phyloP scores from a whole-genome alignment of 495 filamentous ascomycete species.

The Talaromyces adpressus region DNA sequence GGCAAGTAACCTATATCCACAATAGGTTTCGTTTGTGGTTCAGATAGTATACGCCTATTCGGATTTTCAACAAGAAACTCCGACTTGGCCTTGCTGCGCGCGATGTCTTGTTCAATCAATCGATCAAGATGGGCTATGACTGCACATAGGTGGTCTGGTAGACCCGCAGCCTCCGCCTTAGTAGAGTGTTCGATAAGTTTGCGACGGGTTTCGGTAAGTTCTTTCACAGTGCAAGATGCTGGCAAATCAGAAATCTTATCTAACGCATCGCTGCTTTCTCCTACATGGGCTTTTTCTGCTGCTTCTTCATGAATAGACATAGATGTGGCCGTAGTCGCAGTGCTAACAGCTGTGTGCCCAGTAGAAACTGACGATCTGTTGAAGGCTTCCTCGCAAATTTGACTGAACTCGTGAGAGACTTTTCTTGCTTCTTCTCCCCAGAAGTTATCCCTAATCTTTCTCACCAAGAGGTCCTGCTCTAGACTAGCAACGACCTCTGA shows the following conservation, averaged over 20 bases:
- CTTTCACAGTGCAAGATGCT: conserved; percentile 40
- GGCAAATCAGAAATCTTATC: conserved; percentile 8
- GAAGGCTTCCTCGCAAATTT: conserved; percentile 77
- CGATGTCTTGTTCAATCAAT: conserved; percentile 46
- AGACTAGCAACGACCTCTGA: conserved; percentile 5
- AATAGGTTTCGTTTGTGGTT: conserved; percentile 1
- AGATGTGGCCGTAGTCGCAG: conserved; percentile 47
- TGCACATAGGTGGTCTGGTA: conserved; percentile 44
- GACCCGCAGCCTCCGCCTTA: conserved; percentile 26
- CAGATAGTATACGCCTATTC: conserved; percentile 2
- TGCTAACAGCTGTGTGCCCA: conserved; percentile 35
- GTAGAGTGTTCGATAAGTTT: conserved; percentile 43
- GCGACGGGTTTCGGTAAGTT: conserved; percentile 51
- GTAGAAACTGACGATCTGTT: conserved; percentile 59
- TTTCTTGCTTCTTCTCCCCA: conserved; percentile 57
- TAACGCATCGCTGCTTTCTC: neutral
- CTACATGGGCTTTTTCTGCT: neutral
- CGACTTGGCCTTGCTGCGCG: neutral
- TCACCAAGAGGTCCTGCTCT: conserved; percentile 18
- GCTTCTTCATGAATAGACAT: conserved; percentile 29
- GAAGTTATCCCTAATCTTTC: conserved; percentile 33
- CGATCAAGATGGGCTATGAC: conserved; percentile 57
- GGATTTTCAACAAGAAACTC: conserved; percentile 2
- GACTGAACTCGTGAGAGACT: conserved; percentile 59
- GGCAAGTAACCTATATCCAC: conserved; percentile 8